A percentile compares a stretch with the other conserved stretches of the same genome.
Conservation (phyloP, 2,329 filamentous ascomycete species). For the Aspergillus sp. region DNA sequence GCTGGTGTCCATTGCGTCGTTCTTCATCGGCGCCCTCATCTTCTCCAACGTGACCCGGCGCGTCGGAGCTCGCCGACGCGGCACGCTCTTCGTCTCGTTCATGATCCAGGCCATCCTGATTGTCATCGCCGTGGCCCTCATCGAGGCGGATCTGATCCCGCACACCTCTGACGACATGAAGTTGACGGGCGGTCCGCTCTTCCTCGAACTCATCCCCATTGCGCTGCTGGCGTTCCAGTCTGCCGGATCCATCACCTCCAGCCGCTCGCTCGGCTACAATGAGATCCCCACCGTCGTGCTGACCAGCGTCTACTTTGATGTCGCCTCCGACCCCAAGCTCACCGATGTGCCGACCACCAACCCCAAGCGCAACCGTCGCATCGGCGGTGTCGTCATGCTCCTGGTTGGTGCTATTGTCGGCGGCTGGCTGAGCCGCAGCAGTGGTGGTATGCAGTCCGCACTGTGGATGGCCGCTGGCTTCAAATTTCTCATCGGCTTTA, state of each 20-base stretch:
- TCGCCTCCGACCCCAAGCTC: constrained; percentile 41
- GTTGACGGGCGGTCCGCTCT: constrained; percentile 26
- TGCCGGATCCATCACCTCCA: constrained; percentile 43
- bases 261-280: constrained; percentile 39
- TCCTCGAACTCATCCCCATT: constrained; percentile 43
- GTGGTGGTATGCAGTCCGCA: constrained; percentile 42
- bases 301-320: constrained; percentile 47
- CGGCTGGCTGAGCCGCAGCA: constrained; percentile 42
- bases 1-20: constrained; percentile 40
- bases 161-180: constrained; percentile 20
- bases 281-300: constrained; percentile 47
- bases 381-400: constrained; percentile 37
- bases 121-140: constrained; percentile 38
- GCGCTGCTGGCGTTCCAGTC: constrained; percentile 45
- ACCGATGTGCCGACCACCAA: constrained; percentile 33
- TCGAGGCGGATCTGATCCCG: constrained; percentile 38
- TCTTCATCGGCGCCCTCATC: constrained; percentile 41
- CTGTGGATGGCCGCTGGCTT: constrained; percentile 43
- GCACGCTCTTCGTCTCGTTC: constrained; percentile 42
- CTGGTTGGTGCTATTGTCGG: constrained; percentile 41
- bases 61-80: constrained; percentile 31
- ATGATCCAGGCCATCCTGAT: constrained; percentile 37
- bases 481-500: constrained; percentile 36
- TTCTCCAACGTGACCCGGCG: constrained; percentile 39
- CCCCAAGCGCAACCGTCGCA: constrained; percentile 36